A percentile compares a stretch with the other conserved stretches of the same genome.
These are phyloP conservation scores for Forsythia suspensa DNA, from an alignment of 257 asterid species.

Conservation along the genomic window DNA sequence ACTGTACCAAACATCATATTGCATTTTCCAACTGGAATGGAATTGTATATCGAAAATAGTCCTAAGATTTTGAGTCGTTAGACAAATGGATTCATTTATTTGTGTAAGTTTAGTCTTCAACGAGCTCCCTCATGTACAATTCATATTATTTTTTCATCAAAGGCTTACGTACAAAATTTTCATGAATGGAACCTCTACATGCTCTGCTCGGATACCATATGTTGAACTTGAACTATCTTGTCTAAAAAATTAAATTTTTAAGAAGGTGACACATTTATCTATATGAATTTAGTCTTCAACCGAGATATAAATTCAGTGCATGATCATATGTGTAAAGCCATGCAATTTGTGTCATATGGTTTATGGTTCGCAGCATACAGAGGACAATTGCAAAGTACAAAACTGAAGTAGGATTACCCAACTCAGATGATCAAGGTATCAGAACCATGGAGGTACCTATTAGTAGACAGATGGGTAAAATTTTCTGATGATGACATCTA, in stretches of 20 bases:
- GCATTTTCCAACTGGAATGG: too few relatives aligned
- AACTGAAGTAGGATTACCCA: conserved; percentile 42
- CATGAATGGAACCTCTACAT: background rate
- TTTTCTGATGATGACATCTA: background rate
- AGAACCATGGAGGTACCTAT: conserved; percentile 42
- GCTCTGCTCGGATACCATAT: background rate
- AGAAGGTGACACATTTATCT: background rate
- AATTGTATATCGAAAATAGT: background rate
- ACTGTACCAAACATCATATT: too few relatives aligned
- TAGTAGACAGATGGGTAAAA: background rate
- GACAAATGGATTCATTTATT: background rate
- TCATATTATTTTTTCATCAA: background rate
- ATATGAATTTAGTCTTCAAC: background rate
- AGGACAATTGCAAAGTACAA: conserved; percentile 56
- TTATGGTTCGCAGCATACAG: conserved; percentile 33
- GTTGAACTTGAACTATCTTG: background rate
- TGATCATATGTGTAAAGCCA: background rate
- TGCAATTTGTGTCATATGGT: background rate
- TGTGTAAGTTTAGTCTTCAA: background rate
- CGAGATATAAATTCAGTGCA: background rate
- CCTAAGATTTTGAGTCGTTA: background rate
- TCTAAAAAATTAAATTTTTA: background rate
- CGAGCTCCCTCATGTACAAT: background rate
- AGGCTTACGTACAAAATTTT: background rate
- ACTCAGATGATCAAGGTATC: conserved; percentile 40